Conservation (phyloP, 2,329 filamentous ascomycete species). For the Leptographium radiaticola region DNA sequence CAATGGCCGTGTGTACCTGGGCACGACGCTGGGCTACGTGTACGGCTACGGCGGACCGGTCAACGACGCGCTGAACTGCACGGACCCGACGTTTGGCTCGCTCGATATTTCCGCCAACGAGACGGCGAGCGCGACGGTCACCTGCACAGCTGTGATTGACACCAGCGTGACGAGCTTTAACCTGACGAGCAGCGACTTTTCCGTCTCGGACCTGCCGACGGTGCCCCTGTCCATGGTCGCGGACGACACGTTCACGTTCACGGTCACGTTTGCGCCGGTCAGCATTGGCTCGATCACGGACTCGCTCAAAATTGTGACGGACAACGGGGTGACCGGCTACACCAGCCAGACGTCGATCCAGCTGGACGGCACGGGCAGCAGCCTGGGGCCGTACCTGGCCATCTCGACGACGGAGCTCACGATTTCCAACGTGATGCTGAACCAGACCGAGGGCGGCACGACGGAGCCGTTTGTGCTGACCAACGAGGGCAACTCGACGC, state of each 20-base stretch:
- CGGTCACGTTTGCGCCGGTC: constrained; percentile 30
- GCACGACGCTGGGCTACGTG: constrained; percentile 34
- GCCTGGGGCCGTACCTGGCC: constrained; percentile 28
- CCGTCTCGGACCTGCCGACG: constrained; percentile 16
- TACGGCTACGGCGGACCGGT: constrained; percentile 44
- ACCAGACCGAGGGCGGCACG: constrained; percentile 22
- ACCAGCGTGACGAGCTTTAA: constrained; percentile 27
- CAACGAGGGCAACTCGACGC: constrained; percentile 33
- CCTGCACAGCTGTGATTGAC: constrained; percentile 33
- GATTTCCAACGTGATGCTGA: constrained; percentile 36
- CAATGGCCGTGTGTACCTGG: constrained; percentile 41
- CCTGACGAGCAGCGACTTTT: constrained; percentile 25
- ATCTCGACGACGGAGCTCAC: constrained; percentile 34
- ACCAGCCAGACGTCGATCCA: constrained; percentile 31
- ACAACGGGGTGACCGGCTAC: constrained; percentile 31
- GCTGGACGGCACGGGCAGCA: constrained; percentile 35
- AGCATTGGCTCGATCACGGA: constrained; percentile 34
- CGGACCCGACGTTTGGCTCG: constrained; percentile 31
- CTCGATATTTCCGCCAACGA: constrained; percentile 24
- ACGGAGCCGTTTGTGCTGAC: constrained; percentile 31
- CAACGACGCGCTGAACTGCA: constrained; percentile 40
- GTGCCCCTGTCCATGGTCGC: constrained; percentile 20
- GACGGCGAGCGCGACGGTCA: constrained; percentile 22
- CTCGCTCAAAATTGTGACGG: constrained; percentile 33
- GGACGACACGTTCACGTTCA: constrained; percentile 28